Base-by-base conservation (phyloP, 2,329 filamentous ascomycete species). In the Monascus ruber region DNA sequence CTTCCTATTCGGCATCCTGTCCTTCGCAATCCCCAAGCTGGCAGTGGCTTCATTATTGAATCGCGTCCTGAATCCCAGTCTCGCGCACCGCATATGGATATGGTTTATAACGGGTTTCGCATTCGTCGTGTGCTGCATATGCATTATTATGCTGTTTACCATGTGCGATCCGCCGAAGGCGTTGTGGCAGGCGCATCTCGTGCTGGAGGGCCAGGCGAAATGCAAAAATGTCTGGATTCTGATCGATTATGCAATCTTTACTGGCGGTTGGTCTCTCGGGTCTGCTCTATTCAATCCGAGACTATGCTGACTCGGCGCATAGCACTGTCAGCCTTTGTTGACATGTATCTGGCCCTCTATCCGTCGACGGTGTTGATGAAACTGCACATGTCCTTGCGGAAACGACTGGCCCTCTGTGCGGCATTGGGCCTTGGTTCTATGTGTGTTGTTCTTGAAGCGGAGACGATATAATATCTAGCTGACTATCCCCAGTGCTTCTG, bases 91-190 rank as follows among this genome's bases (percentile, higher is more conserved):
- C 31, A 34, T 31, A 5, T 42, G 46, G 7, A 27, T 51, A 5
- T 49, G 46, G 40, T 34, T 29, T 1, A 39, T 69, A 5, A 54
- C 54, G 1, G 41, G 43, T n/a, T 35, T 57, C 24, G 58, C 57
- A 37, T 42, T 57, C 24, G 32, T 55, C 5, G 50, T 54, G 2
- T 38, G 62, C 6, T 10, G 59, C 1, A 49, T 50, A 11, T 61
- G 54, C 31, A 52, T 68, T 26, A 40, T 64, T 17, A 51, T 68
- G 11, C 51, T 66, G 4, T 60, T 68, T 31, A 61, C 54, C 2
- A 60, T 60, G 36, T 70, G 68, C 47, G 46, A 44, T 0, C 67
- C 67, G 1, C 46, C 47, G 5, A 33, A 39, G 17, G 55, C 60
- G 1, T 56, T 60, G 24, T 70, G 68, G 68, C 55, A 61, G 9